Percentiles rank a stretch among this genome's conserved stretches.
These are phyloP conservation scores for Narthecium ossifragum DNA, from an alignment of 106 monocot genomes.

Conservation along the genomic window DNA sequence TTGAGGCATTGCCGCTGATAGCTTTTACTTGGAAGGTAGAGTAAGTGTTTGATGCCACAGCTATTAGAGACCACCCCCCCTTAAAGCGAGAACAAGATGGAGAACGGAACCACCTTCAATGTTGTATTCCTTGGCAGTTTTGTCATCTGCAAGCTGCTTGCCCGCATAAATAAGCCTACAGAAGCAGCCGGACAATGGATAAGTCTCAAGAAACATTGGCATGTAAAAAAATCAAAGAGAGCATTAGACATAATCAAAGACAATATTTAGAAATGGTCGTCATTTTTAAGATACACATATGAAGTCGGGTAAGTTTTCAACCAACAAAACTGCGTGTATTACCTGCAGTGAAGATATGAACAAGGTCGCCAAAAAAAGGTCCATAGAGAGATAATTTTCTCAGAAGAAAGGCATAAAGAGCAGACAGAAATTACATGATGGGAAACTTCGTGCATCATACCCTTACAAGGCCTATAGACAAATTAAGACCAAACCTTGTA, in stretches of 20 bases:
- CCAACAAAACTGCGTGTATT: too few relatives aligned
- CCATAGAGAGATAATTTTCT: too few relatives aligned
- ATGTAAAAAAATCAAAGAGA: not conserved
- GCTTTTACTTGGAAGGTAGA: too few relatives aligned
- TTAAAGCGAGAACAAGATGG: constrained; percentile 66
- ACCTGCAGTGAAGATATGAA: not conserved
- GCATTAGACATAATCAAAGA: not conserved
- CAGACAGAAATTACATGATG: too few relatives aligned
- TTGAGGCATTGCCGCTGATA: too few relatives aligned
- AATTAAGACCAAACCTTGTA: too few relatives aligned
- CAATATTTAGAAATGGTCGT: not conserved
- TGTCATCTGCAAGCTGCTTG: constrained; percentile 62
- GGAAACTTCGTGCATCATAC: too few relatives aligned
- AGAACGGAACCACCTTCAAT: constrained; percentile 74
- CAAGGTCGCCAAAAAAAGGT: not conserved
- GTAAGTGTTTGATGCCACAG: too few relatives aligned
- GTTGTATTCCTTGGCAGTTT: constrained; percentile 70
- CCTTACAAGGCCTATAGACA: too few relatives aligned
- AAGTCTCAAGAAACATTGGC: not conserved
- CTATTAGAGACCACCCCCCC: constrained; percentile 26
- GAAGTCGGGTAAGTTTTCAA: not conserved
- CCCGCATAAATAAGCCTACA: constrained; percentile 65
- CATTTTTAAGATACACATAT: too few relatives aligned
- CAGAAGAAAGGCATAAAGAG: too few relatives aligned
- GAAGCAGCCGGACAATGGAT: not conserved